A percentile compares a stretch with the other conserved stretches of the same genome.
Evolutionary conservation across 1,139 yeast species (phyloP).

Genomic region (Diutina siamensis): DNA sequence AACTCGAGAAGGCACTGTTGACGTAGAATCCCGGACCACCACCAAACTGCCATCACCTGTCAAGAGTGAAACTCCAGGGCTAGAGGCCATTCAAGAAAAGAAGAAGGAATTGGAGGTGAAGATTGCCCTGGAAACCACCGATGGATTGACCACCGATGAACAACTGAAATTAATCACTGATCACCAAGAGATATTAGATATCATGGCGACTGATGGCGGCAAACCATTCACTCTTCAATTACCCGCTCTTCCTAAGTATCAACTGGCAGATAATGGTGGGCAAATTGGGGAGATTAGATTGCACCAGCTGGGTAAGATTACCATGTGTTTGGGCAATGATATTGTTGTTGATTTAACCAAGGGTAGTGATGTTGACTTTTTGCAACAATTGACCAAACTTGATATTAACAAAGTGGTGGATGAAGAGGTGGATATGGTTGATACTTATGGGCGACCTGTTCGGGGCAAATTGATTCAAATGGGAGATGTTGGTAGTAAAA

Average conservation of each 20-base stretch:
- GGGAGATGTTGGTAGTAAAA: neutral
- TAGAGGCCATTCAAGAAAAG: constrained; percentile 17
- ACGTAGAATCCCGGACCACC: no score
- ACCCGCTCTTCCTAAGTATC: constrained; percentile 1
- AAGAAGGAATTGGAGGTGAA: constrained; percentile 22
- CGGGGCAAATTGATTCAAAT: neutral
- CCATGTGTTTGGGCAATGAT: constrained; percentile 60
- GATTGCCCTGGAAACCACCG: constrained; percentile 13
- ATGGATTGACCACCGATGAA: neutral
- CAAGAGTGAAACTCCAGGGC: constrained; percentile 23
- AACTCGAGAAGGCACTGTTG: no score
- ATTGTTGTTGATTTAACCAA: constrained; percentile 25
- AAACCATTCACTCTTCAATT: neutral
- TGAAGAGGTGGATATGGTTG: constrained; percentile 5
- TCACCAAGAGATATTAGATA: constrained; percentile 19
- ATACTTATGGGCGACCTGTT: neutral
- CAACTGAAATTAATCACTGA: constrained; percentile 19
- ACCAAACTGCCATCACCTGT: constrained; percentile 14
- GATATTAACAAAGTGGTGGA: neutral
- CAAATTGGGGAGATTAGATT: constrained; percentile 60
- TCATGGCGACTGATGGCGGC: constrained; percentile 13
- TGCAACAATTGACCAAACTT: constrained; percentile 47
- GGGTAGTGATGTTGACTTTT: constrained; percentile 64
- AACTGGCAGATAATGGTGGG: constrained; percentile 26
- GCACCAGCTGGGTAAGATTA: constrained; percentile 71